Percentiles rank a stretch among this genome's conserved stretches.
phyloP scores from a whole-genome alignment of 2,329 filamentous ascomycete genomes.

The Microsporum canis region DNA sequence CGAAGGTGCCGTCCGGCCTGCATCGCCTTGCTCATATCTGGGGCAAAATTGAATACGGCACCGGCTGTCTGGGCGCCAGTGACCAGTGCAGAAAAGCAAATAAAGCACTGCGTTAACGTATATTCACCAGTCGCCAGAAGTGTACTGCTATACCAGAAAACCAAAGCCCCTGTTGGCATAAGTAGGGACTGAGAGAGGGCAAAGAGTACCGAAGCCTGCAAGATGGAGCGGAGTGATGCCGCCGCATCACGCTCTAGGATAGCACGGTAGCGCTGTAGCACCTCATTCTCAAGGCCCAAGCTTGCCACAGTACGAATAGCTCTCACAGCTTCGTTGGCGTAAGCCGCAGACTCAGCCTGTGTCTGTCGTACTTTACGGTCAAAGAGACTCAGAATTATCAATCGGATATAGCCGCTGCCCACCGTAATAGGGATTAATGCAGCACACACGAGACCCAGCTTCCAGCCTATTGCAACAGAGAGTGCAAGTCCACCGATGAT shows the following conservation, averaged over 20 bases:
- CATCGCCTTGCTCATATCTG: slow-evolving; percentile 85
- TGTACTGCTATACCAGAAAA: slow-evolving; percentile 84
- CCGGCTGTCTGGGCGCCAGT: slow-evolving; percentile 89
- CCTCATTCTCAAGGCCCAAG: slow-evolving; percentile 73
- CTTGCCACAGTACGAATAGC: slow-evolving; percentile 88
- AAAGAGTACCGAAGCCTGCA: slow-evolving; percentile 68
- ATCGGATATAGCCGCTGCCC: slow-evolving; percentile 70
- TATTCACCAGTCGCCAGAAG: slow-evolving; percentile 63
- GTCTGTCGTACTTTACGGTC: slow-evolving; percentile 65
- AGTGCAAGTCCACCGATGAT: slow-evolving; percentile 61
- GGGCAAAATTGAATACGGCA: slow-evolving; percentile 76
- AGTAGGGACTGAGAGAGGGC: slow-evolving; percentile 72
- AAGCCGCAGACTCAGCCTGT: slow-evolving; percentile 70
- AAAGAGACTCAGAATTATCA: slow-evolving; percentile 71
- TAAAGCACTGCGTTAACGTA: slow-evolving; percentile 74
- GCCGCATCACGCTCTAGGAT: slow-evolving; percentile 42
- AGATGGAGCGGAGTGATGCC: slow-evolving; percentile 9
- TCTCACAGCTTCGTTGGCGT: slow-evolving; percentile 83
- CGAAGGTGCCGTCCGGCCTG: slow-evolving; percentile 69
- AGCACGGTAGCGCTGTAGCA: slow-evolving; percentile 58
- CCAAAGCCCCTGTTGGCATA: slow-evolving; percentile 72
- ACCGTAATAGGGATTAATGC: slow-evolving; percentile 66
- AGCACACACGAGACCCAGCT: slow-evolving; percentile 71
- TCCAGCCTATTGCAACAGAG: slow-evolving; percentile 67
- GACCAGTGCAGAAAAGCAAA: slow-evolving; percentile 76